Base-by-base conservation (phyloP, 371 early-diverging fungal genomes). In the Syncephalastrum racemosum region DNA sequence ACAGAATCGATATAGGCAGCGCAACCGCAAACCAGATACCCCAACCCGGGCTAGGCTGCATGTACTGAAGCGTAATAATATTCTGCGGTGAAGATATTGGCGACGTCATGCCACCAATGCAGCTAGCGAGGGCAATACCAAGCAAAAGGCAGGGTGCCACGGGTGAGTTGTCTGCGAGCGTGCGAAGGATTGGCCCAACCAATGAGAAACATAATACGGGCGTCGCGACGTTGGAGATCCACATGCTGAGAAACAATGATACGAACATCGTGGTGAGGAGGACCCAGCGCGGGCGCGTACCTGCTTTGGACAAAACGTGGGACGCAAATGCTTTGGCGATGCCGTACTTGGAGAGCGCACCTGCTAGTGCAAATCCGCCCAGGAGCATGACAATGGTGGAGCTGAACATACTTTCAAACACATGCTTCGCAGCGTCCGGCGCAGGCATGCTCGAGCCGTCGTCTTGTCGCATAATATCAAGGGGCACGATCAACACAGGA, bases 1-100 rank as follows among this genome's bases (percentile, higher is more conserved):
- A 77, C 20, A 90, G 46, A 18, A 87, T 54, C 46, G 83, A 82
- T 16, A 90, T 71, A 1, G 93, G 93, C 16, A 93, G 61, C 1
- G 92, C 79, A 12, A 88, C 83, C 1, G 78, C 66, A 60, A 93
- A 90, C 93, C 93, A 93, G 63, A 88, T 83, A 54, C 83, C 62
- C 93, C 93, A 93, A 36, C 90, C 81, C 1, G 93, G 93, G 3
- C 80, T 64, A 10, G 94, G 95, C 20, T 81, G 60, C 93, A 96
- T 93, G 55, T 83, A 82, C 66, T 82, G 79, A 53, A 97, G 76
- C 3, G 95, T 86, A 49, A 96, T 84, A 50, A 88, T 85, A 75
- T 96, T 96, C 62, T 97, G 96, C 14, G 97, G 97, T 4, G 93
- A 92, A 10, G 92, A 81, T 64, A 97, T 97, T 4, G 97, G 97